A percentile compares a stretch with the other conserved stretches of the same genome.
Conservation (phyloP, 1,139 yeast species). For the Debaryomycetaceae sp. region DNA sequence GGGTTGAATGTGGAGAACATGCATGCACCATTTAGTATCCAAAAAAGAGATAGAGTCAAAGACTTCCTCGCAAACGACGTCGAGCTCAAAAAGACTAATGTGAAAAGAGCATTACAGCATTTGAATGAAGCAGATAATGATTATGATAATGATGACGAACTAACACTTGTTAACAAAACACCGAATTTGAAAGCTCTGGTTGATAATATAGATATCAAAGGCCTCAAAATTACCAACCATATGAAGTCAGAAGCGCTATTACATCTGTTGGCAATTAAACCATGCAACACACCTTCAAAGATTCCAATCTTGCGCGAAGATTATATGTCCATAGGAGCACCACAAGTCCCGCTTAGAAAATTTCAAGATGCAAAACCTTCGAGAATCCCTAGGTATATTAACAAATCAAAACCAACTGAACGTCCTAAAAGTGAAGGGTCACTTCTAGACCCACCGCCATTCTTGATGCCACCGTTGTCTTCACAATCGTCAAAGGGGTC, state of each 20-base stretch:
- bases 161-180: slow-evolving; percentile 17
- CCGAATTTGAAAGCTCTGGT: slow-evolving; percentile 11
- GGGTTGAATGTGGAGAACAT: slow-evolving; percentile 31
- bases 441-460: background rate
- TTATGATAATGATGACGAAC: slow-evolving; percentile 17
- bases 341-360: slow-evolving; percentile 20
- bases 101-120: background rate
- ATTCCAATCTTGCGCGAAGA: slow-evolving; percentile 28
- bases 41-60: slow-evolving; percentile 27
- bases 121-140: background rate
- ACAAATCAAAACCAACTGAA: background rate
- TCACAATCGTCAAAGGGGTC: background rate
- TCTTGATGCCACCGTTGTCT: background rate
- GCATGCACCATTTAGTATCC: slow-evolving; percentile 32
- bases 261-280: slow-evolving; percentile 2
- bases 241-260: slow-evolving; percentile 1
- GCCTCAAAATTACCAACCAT: background rate
- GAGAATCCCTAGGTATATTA: slow-evolving; percentile 22
- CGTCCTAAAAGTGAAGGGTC: background rate
- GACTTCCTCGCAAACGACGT: slow-evolving; percentile 16
- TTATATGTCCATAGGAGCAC: slow-evolving; percentile 21
- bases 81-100: background rate
- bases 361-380: slow-evolving; percentile 9
- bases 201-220: slow-evolving; percentile 4
- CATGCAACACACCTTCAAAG: slow-evolving; percentile 10